phyloP scores from a whole-genome alignment of 352 stramenopile species.

The Globisporangium abappressorium region DNA sequence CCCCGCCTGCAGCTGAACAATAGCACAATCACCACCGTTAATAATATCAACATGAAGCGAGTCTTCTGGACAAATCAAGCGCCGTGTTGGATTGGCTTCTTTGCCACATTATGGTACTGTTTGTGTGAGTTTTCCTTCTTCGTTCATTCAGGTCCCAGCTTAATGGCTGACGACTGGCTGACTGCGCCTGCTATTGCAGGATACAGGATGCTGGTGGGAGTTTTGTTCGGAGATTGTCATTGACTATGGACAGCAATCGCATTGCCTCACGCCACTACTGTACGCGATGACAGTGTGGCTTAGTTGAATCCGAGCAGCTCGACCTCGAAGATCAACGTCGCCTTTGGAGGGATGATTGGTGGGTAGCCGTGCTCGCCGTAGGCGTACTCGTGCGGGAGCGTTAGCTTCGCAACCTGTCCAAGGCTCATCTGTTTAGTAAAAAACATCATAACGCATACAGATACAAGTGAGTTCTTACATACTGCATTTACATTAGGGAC shows the following conservation, averaged over 20 bases:
- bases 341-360: slow-evolving; percentile 89
- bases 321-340: slow-evolving; percentile 93
- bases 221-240: background rate
- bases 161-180: background rate
- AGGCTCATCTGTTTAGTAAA: slow-evolving; percentile 68
- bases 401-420: slow-evolving; percentile 91
- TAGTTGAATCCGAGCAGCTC: slow-evolving; percentile 85
- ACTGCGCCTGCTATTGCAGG: background rate
- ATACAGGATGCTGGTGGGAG: background rate
- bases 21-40: background rate
- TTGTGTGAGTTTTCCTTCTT: background rate
- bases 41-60: background rate
- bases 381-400: slow-evolving; percentile 92
- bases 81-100: background rate
- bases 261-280: background rate
- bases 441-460: background rate
- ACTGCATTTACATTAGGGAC: background rate
- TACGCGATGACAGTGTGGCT: background rate
- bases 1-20: background rate
- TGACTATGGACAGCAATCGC: background rate
- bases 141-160: background rate
- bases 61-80: background rate
- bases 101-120: slow-evolving; percentile 7
- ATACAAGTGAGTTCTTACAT: background rate
- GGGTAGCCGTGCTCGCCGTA: slow-evolving; percentile 91